Percentiles rank a stretch among this genome's conserved stretches.
Evolutionary conservation across 2,329 filamentous ascomycete species (phyloP).

Genomic region (Rhynchosporium graminicola): DNA sequence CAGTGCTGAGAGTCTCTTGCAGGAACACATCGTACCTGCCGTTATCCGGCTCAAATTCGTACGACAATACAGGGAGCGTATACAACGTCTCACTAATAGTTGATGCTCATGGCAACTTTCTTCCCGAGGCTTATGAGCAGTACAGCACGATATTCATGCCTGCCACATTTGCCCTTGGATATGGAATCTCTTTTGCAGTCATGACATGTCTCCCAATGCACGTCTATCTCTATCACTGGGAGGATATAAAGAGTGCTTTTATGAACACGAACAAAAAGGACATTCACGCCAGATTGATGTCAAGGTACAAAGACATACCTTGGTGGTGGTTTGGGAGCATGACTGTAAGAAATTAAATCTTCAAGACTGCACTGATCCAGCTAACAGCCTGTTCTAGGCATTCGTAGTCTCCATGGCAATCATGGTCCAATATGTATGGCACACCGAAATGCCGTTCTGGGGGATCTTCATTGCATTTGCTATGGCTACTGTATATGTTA

Average conservation of each 20-base stretch:
- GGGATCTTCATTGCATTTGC: slow-evolving; percentile 46
- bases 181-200: slow-evolving; percentile 71
- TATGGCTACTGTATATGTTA: slow-evolving; percentile 46
- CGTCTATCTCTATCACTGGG: slow-evolving; percentile 65
- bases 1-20: too few relatives aligned
- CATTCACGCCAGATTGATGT: slow-evolving; percentile 56
- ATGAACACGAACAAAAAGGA: slow-evolving; percentile 46
- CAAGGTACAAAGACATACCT: slow-evolving; percentile 54
- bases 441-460: slow-evolving; percentile 57
- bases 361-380: too few relatives aligned
- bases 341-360: slow-evolving; percentile 20
- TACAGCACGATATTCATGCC: slow-evolving; percentile 74
- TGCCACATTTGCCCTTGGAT: slow-evolving; percentile 69
- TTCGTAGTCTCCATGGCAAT: slow-evolving; percentile 39
- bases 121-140: slow-evolving; percentile 64
- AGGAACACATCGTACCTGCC: slow-evolving; percentile 58
- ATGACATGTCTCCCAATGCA: slow-evolving; percentile 70
- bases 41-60: slow-evolving; percentile 68
- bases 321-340: slow-evolving; percentile 55
- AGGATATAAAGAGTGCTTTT: slow-evolving; percentile 56
- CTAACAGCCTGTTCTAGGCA: too few relatives aligned
- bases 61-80: slow-evolving; percentile 68
- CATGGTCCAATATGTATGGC: slow-evolving; percentile 38
- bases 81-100: slow-evolving; percentile 68
- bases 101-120: slow-evolving; percentile 60